Conservation (phyloP, 257 asterid species). For the Gentiana macrophylla region DNA sequence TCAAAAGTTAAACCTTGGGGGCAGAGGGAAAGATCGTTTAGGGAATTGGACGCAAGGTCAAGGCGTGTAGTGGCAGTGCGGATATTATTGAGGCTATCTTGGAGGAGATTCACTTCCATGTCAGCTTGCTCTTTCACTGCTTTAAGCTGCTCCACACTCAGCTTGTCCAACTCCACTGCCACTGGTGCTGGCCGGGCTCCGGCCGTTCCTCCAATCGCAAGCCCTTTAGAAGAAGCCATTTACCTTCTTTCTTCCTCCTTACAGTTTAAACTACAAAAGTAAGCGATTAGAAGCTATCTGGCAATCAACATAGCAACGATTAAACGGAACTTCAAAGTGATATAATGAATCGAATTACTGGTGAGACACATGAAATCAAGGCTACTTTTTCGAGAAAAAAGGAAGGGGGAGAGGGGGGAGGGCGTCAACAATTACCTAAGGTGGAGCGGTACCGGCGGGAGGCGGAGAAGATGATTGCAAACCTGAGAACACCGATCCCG, state of each 20-base stretch:
- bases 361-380: too few relatives aligned
- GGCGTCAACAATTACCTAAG: too few relatives aligned
- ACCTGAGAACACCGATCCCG: too few relatives aligned
- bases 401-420: too few relatives aligned
- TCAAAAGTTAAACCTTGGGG: conserved; percentile 40
- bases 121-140: conserved; percentile 80
- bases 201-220: conserved; percentile 19
- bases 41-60: conserved; percentile 74
- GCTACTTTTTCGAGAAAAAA: too few relatives aligned
- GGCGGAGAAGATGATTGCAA: too few relatives aligned
- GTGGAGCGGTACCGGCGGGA: too few relatives aligned
- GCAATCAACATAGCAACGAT: too few relatives aligned
- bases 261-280: too few relatives aligned
- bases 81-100: conserved; percentile 77
- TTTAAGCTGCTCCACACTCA: conserved; percentile 68
- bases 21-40: conserved; percentile 71
- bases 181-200: conserved; percentile 21
- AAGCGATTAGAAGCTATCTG: too few relatives aligned
- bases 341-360: too few relatives aligned
- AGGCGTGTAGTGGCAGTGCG: conserved; percentile 82
- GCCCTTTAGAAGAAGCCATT: conserved; percentile 20
- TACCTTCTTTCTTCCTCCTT: not conserved
- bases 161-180: conserved; percentile 51
- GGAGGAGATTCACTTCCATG: conserved; percentile 67
- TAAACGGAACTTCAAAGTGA: too few relatives aligned